Base-by-base conservation (phyloP, 2,329 filamentous ascomycete genomes). In the Botrytis squamosa region DNA sequence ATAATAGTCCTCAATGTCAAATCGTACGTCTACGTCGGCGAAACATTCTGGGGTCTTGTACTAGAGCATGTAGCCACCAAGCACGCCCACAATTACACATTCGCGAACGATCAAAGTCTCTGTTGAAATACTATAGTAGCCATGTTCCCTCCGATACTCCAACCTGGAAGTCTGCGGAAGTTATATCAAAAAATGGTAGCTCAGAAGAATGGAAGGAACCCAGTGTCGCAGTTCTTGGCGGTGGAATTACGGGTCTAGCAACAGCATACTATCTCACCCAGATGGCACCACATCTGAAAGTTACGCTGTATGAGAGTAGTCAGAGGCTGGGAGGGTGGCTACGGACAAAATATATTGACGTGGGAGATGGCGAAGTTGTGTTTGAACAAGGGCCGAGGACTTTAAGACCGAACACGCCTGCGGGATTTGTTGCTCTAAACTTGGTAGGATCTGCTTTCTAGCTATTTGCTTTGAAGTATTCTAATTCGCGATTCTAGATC, bases 251-350 rank as follows among this genome's bases (percentile, higher is more conserved):
- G 1, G 94, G 94, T 69, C 87, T 97, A 66, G 88, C 91, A 52
- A 87, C 90, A 57, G 93, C 94, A 44, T 93, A 93, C 84, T 94
- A 93, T 82, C 85, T 97, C 63, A 86, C 90, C 20, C 88, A 89
- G 77, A 85, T 90, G 78, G 87, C 92, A n/a, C 89, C 91, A 6
- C 85, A 87, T 73, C 86, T 89, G 49, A 89, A 90, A 70, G 90
- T 99, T 79, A 96, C 93, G 0, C 81, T 99, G 16, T 97, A 94
- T 82, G 96, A 99, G 82, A 87, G 88, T 33, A 87, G 85, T 42
- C 81, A 88, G 36, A 86, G 89, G 33, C 82, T 95, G 0, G 96
- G 96, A 62, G 96, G 96, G 64, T 98, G 95, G 95, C 85, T 98
- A 59, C 84, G 90, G 76, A 94, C 92, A 2, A 87, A 91, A 77